These are phyloP conservation scores for Pestalotiopsis fici DNA, from an alignment of 2,329 filamentous ascomycete species.

Conservation along the genomic window DNA sequence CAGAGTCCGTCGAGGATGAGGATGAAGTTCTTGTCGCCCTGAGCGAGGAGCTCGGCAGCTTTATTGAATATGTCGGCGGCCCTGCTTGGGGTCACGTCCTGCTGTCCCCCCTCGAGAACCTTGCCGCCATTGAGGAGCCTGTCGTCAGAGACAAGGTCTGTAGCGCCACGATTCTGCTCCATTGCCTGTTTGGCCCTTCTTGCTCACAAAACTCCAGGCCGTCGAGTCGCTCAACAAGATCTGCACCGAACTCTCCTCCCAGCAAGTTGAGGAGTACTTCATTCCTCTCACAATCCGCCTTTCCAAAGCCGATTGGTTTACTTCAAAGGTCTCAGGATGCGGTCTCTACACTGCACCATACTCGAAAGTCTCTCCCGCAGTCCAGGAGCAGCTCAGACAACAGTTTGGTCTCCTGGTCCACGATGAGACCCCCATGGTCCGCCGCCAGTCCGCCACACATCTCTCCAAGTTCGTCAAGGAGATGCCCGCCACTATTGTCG, in stretches of 20 bases:
- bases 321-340: conserved; percentile 96
- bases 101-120: conserved; percentile 93
- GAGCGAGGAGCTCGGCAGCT: conserved; percentile 93
- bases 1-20: conserved; percentile 98
- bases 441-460: conserved; percentile 94
- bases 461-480: conserved; percentile 97
- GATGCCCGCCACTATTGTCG: conserved; percentile 87
- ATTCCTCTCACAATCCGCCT: conserved; percentile 94
- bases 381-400: conserved; percentile 88
- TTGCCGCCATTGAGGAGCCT: conserved; percentile 97
- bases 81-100: conserved; percentile 94
- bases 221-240: conserved; percentile 99
- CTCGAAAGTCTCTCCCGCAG: conserved; percentile 81
- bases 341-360: conserved; percentile 94
- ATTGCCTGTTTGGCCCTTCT: conserved; percentile 10
- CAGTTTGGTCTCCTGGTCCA: conserved; percentile 93
- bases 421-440: conserved; percentile 98
- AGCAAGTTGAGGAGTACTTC: conserved; percentile 96
- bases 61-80: conserved; percentile 97
- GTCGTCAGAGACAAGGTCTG: conserved; percentile 94
- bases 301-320: conserved; percentile 99
- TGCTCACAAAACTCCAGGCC: conserved; percentile 57
- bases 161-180: conserved; percentile 13
- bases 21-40: conserved; percentile 97
- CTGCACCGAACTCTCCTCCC: conserved; percentile 84